phyloP scores from a whole-genome alignment of 495 filamentous ascomycete genomes.

The Thozetella sp. region DNA sequence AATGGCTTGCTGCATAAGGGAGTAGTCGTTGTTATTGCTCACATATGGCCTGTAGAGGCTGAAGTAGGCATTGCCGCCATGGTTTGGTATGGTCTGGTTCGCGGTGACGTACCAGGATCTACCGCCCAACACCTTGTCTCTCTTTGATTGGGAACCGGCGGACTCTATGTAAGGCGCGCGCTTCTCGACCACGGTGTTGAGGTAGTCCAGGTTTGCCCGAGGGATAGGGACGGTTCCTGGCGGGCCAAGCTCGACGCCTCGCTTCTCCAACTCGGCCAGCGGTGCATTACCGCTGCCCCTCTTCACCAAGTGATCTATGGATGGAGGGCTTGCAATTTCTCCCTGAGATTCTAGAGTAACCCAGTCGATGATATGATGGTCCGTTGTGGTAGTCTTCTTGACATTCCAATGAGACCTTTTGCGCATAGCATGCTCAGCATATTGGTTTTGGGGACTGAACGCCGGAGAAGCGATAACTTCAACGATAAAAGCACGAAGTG shows the following conservation, averaged over 20 bases:
- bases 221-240: constrained; percentile 24
- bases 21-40: constrained; percentile 18
- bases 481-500: no score
- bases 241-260: constrained; percentile 14
- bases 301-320: neutral
- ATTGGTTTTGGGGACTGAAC: neutral
- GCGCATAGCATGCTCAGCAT: neutral
- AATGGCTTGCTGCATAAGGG: constrained; percentile 24
- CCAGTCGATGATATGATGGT: constrained; percentile 23
- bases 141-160: neutral
- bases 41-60: constrained; percentile 17
- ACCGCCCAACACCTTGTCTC: neutral
- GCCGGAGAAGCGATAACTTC: neutral
- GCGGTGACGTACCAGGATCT: constrained; percentile 7
- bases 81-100: constrained; percentile 16
- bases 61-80: constrained; percentile 17
- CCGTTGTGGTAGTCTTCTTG: constrained; percentile 14
- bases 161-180: neutral
- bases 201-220: constrained; percentile 8
- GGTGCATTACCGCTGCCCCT: neutral
- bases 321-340: constrained; percentile 17
- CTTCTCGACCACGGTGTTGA: neutral
- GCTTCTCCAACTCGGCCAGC: constrained; percentile 9
- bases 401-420: neutral
- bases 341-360: constrained; percentile 18